Evolutionary conservation across 1,139 yeast species (phyloP).

Genomic region (Yamadazyma diospyri): DNA sequence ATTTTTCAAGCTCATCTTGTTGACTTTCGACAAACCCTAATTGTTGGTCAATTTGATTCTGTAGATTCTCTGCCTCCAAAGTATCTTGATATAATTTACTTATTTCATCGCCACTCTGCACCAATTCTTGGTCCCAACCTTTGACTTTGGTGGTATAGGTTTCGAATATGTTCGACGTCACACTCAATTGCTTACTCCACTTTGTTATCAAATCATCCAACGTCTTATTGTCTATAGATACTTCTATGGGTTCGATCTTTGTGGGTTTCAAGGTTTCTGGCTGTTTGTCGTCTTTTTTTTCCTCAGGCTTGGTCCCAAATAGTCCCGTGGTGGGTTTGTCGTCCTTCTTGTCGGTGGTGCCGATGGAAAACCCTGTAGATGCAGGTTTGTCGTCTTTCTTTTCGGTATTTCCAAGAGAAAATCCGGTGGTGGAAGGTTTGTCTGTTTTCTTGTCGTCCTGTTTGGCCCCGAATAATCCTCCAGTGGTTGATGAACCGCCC

Average conservation of each 20-base stretch:
- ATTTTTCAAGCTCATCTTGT: slow-evolving; percentile 83
- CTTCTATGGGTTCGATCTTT: slow-evolving; percentile 61
- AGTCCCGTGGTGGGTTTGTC: slow-evolving; percentile 17
- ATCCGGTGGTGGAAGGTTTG: slow-evolving; percentile 3
- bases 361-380: slow-evolving; percentile 16
- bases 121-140: slow-evolving; percentile 81
- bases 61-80: slow-evolving; percentile 79
- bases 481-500: slow-evolving; percentile 8
- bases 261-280: slow-evolving; percentile 33
- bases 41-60: slow-evolving; percentile 82
- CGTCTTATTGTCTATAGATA: slow-evolving; percentile 84
- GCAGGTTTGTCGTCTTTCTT: slow-evolving; percentile 17
- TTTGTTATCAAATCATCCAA: slow-evolving; percentile 88
- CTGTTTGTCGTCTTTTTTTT: slow-evolving; percentile 19
- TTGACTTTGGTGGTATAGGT: slow-evolving; percentile 73
- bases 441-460: slow-evolving; percentile 6
- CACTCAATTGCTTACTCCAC: slow-evolving; percentile 86
- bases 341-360: slow-evolving; percentile 14
- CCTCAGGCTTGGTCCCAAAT: slow-evolving; percentile 20
- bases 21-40: slow-evolving; percentile 83
- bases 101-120: slow-evolving; percentile 82
- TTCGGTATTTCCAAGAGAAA: slow-evolving; percentile 13
- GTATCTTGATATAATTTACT: slow-evolving; percentile 76
- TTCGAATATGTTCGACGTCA: slow-evolving; percentile 71
- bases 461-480: slow-evolving; percentile 15